phyloP scores from a whole-genome alignment of 2,329 filamentous ascomycete genomes.

The Colletotrichum liaoningense region DNA sequence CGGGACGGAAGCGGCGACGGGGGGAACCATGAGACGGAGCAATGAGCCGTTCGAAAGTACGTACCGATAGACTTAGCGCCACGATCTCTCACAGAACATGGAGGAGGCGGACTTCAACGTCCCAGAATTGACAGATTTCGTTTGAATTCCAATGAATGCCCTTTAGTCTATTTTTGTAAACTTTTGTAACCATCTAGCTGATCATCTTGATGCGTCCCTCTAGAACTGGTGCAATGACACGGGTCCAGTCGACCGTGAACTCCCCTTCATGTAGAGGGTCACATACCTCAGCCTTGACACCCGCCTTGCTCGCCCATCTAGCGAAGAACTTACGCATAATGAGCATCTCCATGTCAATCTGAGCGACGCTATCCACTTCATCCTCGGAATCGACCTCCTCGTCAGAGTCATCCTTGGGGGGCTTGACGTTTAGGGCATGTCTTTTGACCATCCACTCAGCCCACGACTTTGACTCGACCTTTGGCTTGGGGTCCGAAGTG shows the following conservation, averaged over 20 bases:
- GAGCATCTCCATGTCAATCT: conserved; percentile 66
- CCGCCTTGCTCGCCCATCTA: conserved; percentile 79
- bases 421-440: conserved; percentile 47
- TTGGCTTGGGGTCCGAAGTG: conserved; percentile 24
- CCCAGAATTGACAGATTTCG: neutral
- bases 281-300: conserved; percentile 65
- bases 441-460: conserved; percentile 49
- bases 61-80: too few relatives aligned
- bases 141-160: neutral
- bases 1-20: too few relatives aligned
- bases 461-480: conserved; percentile 47
- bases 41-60: too few relatives aligned
- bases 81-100: too few relatives aligned
- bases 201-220: conserved; percentile 79
- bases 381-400: conserved; percentile 49
- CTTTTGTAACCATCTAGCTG: conserved; percentile 13
- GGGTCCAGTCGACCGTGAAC: conserved; percentile 79
- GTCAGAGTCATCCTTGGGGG: conserved; percentile 54
- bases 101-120: too few relatives aligned
- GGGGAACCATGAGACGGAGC: too few relatives aligned
- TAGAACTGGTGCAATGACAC: conserved; percentile 79
- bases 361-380: conserved; percentile 51
- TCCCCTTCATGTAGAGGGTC: conserved; percentile 70
- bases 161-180: neutral
- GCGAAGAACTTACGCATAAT: conserved; percentile 76